Conservation (phyloP, 768 basidiomycete species). For the Cystofilobasidium capitatum region DNA sequence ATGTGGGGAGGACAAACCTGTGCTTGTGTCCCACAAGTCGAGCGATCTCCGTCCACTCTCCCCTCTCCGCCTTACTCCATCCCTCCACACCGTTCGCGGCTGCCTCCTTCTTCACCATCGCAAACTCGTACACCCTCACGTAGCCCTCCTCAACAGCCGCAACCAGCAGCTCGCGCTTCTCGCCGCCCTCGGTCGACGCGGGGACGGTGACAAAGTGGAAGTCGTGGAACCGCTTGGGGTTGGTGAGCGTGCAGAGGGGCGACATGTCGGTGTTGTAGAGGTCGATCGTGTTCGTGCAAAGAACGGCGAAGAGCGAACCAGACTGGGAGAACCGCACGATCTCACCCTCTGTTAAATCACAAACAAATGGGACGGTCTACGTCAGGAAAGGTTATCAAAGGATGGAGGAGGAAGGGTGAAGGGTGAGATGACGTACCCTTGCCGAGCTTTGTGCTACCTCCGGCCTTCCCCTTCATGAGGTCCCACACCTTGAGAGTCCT, state of each 20-base stretch:
- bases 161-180: constrained; percentile 50
- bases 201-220: constrained; percentile 61
- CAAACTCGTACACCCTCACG: constrained; percentile 58
- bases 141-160: constrained; percentile 86
- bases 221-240: constrained; percentile 76
- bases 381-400: not conserved
- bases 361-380: not conserved
- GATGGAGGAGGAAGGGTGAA: not conserved
- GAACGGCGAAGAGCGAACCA: constrained; percentile 71
- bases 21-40: constrained; percentile 72
- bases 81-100: constrained; percentile 35
- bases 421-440: constrained; percentile 68
- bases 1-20: constrained; percentile 49
- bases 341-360: constrained; percentile 61
- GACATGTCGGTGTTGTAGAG: constrained; percentile 76
- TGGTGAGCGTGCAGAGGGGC: constrained; percentile 59
- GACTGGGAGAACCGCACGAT: constrained; percentile 75
- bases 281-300: constrained; percentile 63
- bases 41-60: constrained; percentile 40
- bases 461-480: constrained; percentile 84
- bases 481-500: constrained; percentile 95
- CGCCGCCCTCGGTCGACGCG: constrained; percentile 40
- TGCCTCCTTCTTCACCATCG: not conserved
- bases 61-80: constrained; percentile 39
- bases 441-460: constrained; percentile 77